Evolutionary conservation across 768 basidiomycete genomes (phyloP).

Genomic region (Dioszegia hungarica): DNA sequence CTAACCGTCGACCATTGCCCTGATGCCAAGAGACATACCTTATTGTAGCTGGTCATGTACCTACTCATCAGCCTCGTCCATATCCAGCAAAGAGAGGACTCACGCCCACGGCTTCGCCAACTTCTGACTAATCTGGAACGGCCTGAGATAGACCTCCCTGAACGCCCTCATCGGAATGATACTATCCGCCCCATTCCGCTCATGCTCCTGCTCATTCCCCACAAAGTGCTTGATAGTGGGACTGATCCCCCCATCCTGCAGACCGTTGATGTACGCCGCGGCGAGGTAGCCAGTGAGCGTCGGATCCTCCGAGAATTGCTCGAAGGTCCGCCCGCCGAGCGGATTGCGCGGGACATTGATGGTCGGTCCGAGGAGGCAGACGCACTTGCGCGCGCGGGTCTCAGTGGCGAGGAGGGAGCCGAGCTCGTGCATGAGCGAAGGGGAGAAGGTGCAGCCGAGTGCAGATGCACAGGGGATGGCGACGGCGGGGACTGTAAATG

Average conservation of each 20-base stretch:
- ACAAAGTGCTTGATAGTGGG: conserved; percentile 68
- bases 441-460: conserved; percentile 64
- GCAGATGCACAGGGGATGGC: conserved; percentile 65
- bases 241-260: conserved; percentile 62
- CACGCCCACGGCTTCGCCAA: conserved; percentile 25
- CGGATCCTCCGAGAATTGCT: conserved; percentile 68
- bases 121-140: conserved; percentile 54
- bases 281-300: conserved; percentile 59
- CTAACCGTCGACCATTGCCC: too few relatives aligned
- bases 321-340: conserved; percentile 53
- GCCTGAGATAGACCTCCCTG: conserved; percentile 64
- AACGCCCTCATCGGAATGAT: conserved; percentile 58
- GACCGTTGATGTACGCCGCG: conserved; percentile 63
- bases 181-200: conserved; percentile 49
- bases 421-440: conserved; percentile 56
- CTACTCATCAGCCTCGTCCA: too few relatives aligned
- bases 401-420: conserved; percentile 62
- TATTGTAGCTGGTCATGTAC: conserved; percentile 54
- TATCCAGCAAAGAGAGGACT: too few relatives aligned
- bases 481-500: conserved; percentile 54
- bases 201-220: conserved; percentile 68
- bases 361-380: conserved; percentile 64
- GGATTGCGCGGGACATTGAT: conserved; percentile 63
- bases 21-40: neutral
- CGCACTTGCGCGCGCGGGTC: conserved; percentile 59